Conservation (phyloP, 1,139 yeast species). For the Casaregolazyma suthepensis region DNA sequence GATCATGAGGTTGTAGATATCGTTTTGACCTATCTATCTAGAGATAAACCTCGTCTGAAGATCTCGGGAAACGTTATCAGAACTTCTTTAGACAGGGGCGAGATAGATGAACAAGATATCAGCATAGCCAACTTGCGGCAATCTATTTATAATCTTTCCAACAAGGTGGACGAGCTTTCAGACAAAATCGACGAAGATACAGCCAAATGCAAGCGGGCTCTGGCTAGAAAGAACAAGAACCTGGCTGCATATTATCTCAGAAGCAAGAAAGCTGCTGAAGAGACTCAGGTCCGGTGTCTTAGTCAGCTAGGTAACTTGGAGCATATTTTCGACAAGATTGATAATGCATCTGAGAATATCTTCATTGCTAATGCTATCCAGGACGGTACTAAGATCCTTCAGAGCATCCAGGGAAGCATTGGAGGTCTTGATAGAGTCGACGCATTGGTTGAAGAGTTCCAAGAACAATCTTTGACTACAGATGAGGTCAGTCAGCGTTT, state of each 20-base stretch:
- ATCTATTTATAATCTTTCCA: conserved; percentile 24
- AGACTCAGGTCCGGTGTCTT: conserved; percentile 26
- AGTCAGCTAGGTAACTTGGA: conserved; percentile 31
- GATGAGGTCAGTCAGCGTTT: conserved; percentile 25
- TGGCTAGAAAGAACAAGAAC: conserved; percentile 19
- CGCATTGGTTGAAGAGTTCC: conserved; percentile 31
- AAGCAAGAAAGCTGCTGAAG: conserved; percentile 24
- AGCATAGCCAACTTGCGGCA: conserved; percentile 29
- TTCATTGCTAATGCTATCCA: conserved; percentile 29
- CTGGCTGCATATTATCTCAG: conserved; percentile 29
- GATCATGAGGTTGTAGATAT: conserved; percentile 24
- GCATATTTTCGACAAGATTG: conserved; percentile 27
- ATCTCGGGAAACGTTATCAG: conserved; percentile 20
- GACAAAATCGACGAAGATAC: conserved; percentile 20
- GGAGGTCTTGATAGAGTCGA: conserved; percentile 35
- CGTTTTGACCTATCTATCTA: conserved; percentile 25
- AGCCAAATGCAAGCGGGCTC: conserved; percentile 19
- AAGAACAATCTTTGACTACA: conserved; percentile 30
- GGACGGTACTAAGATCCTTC: conserved; percentile 28
- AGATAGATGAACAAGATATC: conserved; percentile 23
- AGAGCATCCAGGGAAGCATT: conserved; percentile 27
- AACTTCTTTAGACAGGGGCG: conserved; percentile 1
- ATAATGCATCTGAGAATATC: conserved; percentile 24
- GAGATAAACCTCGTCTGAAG: conserved; percentile 22
- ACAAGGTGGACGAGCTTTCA: conserved; percentile 25